These are phyloP conservation scores for Pneumocystis murina DNA, from an alignment of 1,139 yeast genomes.

Conservation along the genomic window DNA sequence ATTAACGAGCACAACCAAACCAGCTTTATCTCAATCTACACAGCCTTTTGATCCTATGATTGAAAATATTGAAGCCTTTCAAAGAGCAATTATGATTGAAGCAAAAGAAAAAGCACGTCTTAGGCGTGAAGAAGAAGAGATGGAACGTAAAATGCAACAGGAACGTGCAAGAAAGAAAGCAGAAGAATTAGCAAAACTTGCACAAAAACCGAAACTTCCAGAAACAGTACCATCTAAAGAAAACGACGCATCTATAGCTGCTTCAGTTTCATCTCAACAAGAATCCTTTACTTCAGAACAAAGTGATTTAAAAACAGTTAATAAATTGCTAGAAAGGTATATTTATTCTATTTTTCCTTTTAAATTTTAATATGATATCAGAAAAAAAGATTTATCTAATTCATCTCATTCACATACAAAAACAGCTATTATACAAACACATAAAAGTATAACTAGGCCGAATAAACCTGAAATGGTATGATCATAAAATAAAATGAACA, in stretches of 20 bases:
- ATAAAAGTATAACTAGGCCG: background rate
- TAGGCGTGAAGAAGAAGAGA: background rate
- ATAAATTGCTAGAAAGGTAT: background rate
- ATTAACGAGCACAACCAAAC: slow-evolving; percentile 8
- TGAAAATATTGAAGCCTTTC: background rate
- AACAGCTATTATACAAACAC: background rate
- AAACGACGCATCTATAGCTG: background rate
- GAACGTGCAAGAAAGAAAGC: background rate
- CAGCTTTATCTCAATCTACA: background rate
- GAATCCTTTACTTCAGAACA: background rate
- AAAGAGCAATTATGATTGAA: background rate
- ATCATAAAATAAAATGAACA: background rate
- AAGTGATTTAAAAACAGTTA: background rate
- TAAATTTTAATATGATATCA: background rate
- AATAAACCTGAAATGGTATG: background rate
- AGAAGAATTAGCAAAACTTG: background rate
- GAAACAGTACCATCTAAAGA: background rate
- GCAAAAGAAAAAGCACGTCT: background rate
- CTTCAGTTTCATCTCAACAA: background rate
- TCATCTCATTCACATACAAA: background rate
- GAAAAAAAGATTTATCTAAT: background rate
- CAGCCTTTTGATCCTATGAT: background rate
- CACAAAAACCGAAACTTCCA: background rate
- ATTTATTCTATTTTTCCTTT: background rate
- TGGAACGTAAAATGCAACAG: background rate